Percentiles rank a stretch among this genome's conserved stretches.
These are phyloP conservation scores for Leptomonas pyrrhocoris DNA, from an alignment of 208 protist species.

Conservation along the genomic window DNA sequence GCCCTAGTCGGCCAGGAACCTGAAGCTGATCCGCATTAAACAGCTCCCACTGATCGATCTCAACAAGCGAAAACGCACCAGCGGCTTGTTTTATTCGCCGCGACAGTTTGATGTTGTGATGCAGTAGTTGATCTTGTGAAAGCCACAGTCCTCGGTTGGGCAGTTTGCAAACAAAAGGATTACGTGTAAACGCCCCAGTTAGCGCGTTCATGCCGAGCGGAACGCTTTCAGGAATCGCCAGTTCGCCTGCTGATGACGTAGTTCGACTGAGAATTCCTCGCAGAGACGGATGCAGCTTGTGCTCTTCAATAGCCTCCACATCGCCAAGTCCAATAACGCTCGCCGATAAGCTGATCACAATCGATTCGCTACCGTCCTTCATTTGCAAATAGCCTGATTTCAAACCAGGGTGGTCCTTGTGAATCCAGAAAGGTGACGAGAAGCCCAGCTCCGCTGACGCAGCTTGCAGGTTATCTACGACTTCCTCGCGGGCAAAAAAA, in stretches of 20 bases:
- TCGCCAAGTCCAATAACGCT: constrained; percentile 63
- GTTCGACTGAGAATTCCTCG: constrained; percentile 13
- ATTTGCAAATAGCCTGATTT: constrained; percentile 66
- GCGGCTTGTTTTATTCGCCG: constrained; percentile 25
- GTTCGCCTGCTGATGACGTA: not conserved
- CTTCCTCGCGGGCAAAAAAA: constrained; percentile 87
- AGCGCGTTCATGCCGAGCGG: constrained; percentile 85
- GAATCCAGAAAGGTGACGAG: constrained; percentile 87
- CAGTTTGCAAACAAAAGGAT: constrained; percentile 72
- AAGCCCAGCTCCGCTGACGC: constrained; percentile 75
- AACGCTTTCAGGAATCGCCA: constrained; percentile 33
- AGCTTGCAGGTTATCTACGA: constrained; percentile 89
- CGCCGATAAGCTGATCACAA: constrained; percentile 79
- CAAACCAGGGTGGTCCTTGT: constrained; percentile 61
- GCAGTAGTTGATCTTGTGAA: constrained; percentile 82
- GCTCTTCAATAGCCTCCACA: constrained; percentile 49
- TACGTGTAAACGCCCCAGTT: constrained; percentile 63
- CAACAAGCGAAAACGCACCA: constrained; percentile 56
- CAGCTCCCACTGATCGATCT: constrained; percentile 85
- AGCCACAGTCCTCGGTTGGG: constrained; percentile 82
- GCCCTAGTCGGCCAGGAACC: constrained; percentile 76
- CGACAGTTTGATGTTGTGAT: constrained; percentile 48
- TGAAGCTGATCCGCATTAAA: constrained; percentile 88
- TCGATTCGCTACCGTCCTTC: constrained; percentile 79
- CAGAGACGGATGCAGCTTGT: constrained; percentile 62